Percentiles rank a stretch among this genome's conserved stretches.
phyloP scores from a whole-genome alignment of 73 alveolate species.

The Uronychia setigera region DNA sequence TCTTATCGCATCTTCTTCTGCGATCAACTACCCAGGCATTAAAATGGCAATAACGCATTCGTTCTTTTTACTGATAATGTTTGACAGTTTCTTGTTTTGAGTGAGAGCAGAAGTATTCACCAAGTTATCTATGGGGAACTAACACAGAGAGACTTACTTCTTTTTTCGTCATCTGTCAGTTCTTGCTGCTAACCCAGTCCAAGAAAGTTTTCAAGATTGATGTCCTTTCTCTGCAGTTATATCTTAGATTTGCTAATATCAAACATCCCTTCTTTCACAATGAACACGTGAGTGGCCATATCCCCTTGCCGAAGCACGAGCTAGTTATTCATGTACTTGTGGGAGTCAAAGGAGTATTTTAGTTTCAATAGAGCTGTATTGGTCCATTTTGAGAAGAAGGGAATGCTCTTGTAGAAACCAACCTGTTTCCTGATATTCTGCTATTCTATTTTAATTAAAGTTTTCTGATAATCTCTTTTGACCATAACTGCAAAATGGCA shows the following conservation, averaged over 20 bases:
- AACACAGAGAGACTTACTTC: not conserved
- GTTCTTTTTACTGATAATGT: not conserved
- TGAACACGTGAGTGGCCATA: conserved; percentile 9
- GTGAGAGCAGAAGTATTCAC: not conserved
- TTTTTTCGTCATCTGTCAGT: not conserved
- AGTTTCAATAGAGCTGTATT: conserved; percentile 44
- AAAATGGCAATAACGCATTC: not conserved
- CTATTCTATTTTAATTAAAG: conserved; percentile 30
- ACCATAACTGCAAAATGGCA: conserved; percentile 62
- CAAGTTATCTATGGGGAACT: too few species aligned
- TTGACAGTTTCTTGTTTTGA: not conserved
- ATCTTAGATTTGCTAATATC: conserved; percentile 34
- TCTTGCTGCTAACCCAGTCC: not conserved
- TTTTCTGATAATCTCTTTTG: conserved; percentile 50
- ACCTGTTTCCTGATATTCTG: conserved; percentile 32
- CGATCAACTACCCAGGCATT: not conserved
- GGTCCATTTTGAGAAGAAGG: conserved; percentile 56
- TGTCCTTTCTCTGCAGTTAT: conserved; percentile 7
- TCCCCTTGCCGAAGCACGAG: conserved; percentile 51
- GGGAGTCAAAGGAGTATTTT: conserved; percentile 28
- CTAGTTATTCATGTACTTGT: conserved; percentile 24
- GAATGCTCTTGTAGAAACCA: conserved; percentile 44
- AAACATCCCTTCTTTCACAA: conserved; percentile 51
- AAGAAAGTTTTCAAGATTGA: not conserved
- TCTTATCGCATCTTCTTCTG: not conserved